Evolutionary conservation across 495 filamentous ascomycete species (phyloP).

Genomic region (Penicillium subrubescens): DNA sequence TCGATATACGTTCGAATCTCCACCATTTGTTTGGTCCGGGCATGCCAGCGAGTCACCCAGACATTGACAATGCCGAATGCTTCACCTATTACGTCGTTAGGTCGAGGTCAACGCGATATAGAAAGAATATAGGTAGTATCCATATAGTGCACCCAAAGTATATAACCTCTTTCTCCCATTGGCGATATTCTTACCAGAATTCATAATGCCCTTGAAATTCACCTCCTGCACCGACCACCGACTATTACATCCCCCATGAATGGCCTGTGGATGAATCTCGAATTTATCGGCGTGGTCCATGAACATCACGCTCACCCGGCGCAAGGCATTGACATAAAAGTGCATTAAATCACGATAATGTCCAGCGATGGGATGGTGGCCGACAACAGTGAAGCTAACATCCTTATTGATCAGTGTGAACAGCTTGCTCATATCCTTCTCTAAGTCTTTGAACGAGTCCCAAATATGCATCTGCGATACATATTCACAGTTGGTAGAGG

Average conservation of each 20-base stretch:
- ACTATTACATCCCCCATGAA: conserved; percentile 39
- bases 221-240: conserved; percentile 41
- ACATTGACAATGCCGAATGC: conserved; percentile 40
- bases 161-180: background rate
- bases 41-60: conserved; percentile 41
- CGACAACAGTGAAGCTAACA: conserved; percentile 38
- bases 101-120: background rate
- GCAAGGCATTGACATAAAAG: conserved; percentile 42
- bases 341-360: conserved; percentile 39
- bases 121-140: background rate
- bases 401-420: conserved; percentile 41
- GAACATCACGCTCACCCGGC: conserved; percentile 35
- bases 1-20: conserved; percentile 43
- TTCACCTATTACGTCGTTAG: conserved; percentile 23
- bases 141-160: background rate
- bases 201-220: conserved; percentile 37
- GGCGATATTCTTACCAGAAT: conserved; percentile 29
- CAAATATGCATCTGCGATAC: conserved; percentile 42
- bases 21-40: conserved; percentile 32
- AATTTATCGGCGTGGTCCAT: conserved; percentile 38
- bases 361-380: conserved; percentile 40
- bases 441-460: conserved; percentile 40
- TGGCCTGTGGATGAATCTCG: conserved; percentile 36
- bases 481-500: conserved; percentile 35
- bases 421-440: conserved; percentile 40